phyloP scores from a whole-genome alignment of 2,329 filamentous ascomycete species.

The Paraphaeosphaeria minitans region DNA sequence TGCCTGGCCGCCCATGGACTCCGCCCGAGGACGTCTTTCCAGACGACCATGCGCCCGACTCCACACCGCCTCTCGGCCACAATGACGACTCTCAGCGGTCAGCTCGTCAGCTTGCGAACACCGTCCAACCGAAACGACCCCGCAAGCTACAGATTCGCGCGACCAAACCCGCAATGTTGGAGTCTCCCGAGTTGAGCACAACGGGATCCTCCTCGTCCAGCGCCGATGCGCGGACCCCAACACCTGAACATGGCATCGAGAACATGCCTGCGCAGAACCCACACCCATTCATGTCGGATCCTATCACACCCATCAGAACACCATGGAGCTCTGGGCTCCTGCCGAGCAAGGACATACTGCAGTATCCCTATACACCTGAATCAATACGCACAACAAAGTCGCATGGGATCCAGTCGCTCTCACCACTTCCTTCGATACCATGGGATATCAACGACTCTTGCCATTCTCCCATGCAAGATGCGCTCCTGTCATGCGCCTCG shows the following conservation, averaged over 20 bases:
- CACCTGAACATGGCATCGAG: not conserved
- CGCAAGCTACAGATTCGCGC: slow-evolving; percentile 23
- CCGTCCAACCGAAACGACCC: slow-evolving; percentile 15
- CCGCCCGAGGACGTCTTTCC: slow-evolving; percentile 38
- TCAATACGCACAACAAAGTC: slow-evolving; percentile 29
- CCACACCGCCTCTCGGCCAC: slow-evolving; percentile 3
- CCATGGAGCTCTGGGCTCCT: slow-evolving; percentile 19
- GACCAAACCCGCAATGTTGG: slow-evolving; percentile 14
- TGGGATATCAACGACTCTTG: slow-evolving; percentile 29
- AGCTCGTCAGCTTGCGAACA: slow-evolving; percentile 10
- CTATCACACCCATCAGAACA: slow-evolving; percentile 30
- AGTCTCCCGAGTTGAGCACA: not conserved
- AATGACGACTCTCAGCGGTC: slow-evolving; percentile 21
- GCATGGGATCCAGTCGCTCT: slow-evolving; percentile 14
- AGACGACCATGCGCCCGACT: slow-evolving; percentile 22
- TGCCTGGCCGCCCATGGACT: slow-evolving; percentile 32
- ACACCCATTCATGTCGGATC: slow-evolving; percentile 7
- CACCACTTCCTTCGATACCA: slow-evolving; percentile 26
- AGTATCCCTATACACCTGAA: slow-evolving; percentile 43
- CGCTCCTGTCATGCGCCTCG: slow-evolving; percentile 38
- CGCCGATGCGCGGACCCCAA: not conserved
- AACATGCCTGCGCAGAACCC: not conserved
- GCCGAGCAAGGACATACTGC: slow-evolving; percentile 20
- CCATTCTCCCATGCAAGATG: slow-evolving; percentile 36
- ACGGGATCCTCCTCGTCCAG: not conserved